These are phyloP conservation scores for Lecanosticta acicola DNA, from an alignment of 2,329 filamentous ascomycete genomes.

Conservation along the genomic window DNA sequence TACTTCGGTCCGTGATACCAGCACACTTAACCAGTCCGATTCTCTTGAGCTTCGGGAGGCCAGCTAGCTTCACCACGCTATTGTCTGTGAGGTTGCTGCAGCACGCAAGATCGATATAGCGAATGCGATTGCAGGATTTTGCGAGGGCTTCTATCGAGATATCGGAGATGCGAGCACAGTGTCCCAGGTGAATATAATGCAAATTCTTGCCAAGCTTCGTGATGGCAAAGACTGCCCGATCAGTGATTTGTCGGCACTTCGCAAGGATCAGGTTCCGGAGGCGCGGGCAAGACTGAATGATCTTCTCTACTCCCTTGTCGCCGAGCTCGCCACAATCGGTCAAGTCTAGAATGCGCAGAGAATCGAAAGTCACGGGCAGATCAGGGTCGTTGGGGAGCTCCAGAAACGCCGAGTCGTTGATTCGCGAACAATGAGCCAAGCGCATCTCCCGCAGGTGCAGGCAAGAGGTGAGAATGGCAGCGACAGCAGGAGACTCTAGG, in stretches of 20 bases:
- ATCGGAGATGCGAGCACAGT: constrained; percentile 88
- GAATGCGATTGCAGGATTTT: constrained; percentile 80
- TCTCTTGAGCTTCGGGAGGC: constrained; percentile 84
- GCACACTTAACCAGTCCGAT: constrained; percentile 94
- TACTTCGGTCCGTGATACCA: constrained; percentile 83
- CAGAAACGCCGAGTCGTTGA: constrained; percentile 85
- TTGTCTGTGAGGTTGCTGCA: constrained; percentile 81
- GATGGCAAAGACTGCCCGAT: constrained; percentile 80
- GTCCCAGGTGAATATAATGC: constrained; percentile 92
- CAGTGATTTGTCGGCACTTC: constrained; percentile 90
- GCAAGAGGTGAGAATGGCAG: constrained; percentile 70
- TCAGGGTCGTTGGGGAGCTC: constrained; percentile 61
- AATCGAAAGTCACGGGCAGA: constrained; percentile 57
- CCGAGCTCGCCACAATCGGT: constrained; percentile 81
- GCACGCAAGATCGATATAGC: constrained; percentile 97
- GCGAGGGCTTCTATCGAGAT: constrained; percentile 79
- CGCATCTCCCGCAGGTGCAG: constrained; percentile 84
- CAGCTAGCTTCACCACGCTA: constrained; percentile 77
- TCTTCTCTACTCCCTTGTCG: constrained; percentile 81
- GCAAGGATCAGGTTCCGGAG: constrained; percentile 88
- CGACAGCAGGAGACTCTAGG: constrained; percentile 78
- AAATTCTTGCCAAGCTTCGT: constrained; percentile 88
- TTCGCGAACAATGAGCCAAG: constrained; percentile 74
- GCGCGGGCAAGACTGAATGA: constrained; percentile 78
- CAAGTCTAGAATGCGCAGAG: constrained; percentile 85